Evolutionary conservation across 495 filamentous ascomycete species (phyloP).

Genomic region (Opeltia flavorubescens): DNA sequence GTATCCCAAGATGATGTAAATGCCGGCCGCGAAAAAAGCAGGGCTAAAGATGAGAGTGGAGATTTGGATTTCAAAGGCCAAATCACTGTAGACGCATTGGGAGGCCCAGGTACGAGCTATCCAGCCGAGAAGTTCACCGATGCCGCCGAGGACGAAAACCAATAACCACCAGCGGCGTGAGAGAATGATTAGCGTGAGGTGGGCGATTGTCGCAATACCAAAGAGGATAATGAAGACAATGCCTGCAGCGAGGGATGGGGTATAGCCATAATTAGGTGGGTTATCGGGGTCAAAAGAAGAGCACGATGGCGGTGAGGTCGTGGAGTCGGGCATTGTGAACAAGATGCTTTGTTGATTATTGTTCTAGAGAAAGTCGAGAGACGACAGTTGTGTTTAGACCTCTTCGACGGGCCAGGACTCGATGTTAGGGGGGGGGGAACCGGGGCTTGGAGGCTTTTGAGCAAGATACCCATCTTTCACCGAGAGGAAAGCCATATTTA

Average conservation of each 20-base stretch:
- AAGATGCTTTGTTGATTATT: too few species aligned
- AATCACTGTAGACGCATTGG: constrained; percentile 38
- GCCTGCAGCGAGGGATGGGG: constrained; percentile 36
- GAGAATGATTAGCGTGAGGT: constrained; percentile 33
- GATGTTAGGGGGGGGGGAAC: too few species aligned
- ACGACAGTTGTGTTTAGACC: too few species aligned
- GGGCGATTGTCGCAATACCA: constrained; percentile 32
- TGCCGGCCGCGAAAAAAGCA: constrained; percentile 43
- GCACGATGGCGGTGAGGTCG: neutral
- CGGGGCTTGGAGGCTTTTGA: too few species aligned
- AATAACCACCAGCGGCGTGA: constrained; percentile 38
- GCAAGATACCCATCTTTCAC: too few species aligned
- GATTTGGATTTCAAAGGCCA: constrained; percentile 45
- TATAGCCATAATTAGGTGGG: constrained; percentile 33
- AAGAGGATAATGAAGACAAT: constrained; percentile 39
- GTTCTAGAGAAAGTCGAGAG: too few species aligned
- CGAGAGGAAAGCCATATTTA: too few species aligned
- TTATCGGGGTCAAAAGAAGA: neutral
- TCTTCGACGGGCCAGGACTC: too few species aligned
- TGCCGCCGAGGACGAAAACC: constrained; percentile 31
- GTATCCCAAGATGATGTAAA: constrained; percentile 46
- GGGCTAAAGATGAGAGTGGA: constrained; percentile 44
- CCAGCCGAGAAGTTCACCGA: constrained; percentile 46
- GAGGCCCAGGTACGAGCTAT: constrained; percentile 40
- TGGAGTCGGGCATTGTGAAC: neutral